phyloP scores from a whole-genome alignment of 1,139 yeast species.

The Meyerozyma sp. region DNA sequence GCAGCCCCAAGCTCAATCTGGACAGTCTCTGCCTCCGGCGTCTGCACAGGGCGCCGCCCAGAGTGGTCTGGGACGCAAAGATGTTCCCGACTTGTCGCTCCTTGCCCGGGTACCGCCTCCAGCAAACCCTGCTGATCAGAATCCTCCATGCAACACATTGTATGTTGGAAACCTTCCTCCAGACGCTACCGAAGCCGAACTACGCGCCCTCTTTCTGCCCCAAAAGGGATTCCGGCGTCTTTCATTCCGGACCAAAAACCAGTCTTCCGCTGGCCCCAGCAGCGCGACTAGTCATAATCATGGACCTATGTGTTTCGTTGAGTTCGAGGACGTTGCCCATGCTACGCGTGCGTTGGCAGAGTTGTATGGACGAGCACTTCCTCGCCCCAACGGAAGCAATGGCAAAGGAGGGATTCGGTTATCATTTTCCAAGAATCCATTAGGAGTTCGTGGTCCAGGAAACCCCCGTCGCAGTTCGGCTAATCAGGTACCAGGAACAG shows the following conservation, averaged over 20 bases:
- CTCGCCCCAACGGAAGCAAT: constrained; percentile 60
- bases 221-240: constrained; percentile 91
- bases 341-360: constrained; percentile 94
- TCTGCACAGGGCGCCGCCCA: constrained; percentile 2
- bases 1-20: constrained; percentile 1
- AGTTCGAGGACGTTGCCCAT: constrained; percentile 90
- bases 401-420: constrained; percentile 93
- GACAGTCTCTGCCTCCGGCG: constrained; percentile 3
- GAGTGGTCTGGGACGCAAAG: constrained; percentile 16
- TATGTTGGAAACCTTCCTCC: constrained; percentile 97
- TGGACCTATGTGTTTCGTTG: constrained; percentile 99
- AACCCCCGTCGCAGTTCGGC: constrained; percentile 40
- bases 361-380: constrained; percentile 80
- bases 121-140: constrained; percentile 97
- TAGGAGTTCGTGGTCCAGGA: constrained; percentile 84
- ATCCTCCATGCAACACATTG: constrained; percentile 95
- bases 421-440: constrained; percentile 90
- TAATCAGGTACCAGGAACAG: constrained; percentile 20
- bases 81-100: constrained; percentile 66
- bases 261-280: constrained; percentile 25
- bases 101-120: constrained; percentile 88
- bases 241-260: constrained; percentile 75
- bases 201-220: constrained; percentile 78
- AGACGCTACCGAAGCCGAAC: constrained; percentile 91
- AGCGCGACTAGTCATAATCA: constrained; percentile 47